Conservation (phyloP, 2,329 filamentous ascomycete species). For the Trichoderma koningii region DNA sequence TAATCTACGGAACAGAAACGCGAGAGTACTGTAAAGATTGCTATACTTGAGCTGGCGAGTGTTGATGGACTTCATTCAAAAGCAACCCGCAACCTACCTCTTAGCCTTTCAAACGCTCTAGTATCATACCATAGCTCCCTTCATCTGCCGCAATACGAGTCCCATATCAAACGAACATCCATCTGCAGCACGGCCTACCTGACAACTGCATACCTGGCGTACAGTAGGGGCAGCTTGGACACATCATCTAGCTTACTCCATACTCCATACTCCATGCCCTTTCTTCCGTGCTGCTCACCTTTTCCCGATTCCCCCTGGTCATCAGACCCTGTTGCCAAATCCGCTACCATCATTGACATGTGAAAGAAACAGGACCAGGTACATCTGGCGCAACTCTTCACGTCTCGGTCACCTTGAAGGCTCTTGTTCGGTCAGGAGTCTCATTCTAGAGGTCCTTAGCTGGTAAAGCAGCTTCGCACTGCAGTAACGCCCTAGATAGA, state of each 20-base stretch:
- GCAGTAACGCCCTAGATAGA: too few species aligned
- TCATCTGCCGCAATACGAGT: background rate
- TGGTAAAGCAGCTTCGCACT: too few species aligned
- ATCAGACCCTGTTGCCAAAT: background rate
- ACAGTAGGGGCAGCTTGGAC: background rate
- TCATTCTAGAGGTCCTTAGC: too few species aligned
- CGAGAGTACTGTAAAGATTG: too few species aligned
- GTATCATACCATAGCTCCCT: background rate
- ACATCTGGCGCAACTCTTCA: background rate
- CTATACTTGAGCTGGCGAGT: too few species aligned
- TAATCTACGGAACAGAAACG: too few species aligned
- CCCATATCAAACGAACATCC: background rate
- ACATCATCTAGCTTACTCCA: slow-evolving; percentile 6
- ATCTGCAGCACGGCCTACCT: slow-evolving; percentile 1
- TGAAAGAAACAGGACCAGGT: background rate
- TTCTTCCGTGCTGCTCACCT: background rate
- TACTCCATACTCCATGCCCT: background rate
- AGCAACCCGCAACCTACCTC: too few species aligned
- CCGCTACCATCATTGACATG: background rate
- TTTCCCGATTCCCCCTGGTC: background rate
- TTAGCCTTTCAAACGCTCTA: too few species aligned
- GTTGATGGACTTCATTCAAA: too few species aligned
- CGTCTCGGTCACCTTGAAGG: too few species aligned
- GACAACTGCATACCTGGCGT: slow-evolving; percentile 16
- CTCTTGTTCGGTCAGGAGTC: too few species aligned